Conservation (phyloP, 2,329 filamentous ascomycete species). For the Dothideomycetidae sp. region DNA sequence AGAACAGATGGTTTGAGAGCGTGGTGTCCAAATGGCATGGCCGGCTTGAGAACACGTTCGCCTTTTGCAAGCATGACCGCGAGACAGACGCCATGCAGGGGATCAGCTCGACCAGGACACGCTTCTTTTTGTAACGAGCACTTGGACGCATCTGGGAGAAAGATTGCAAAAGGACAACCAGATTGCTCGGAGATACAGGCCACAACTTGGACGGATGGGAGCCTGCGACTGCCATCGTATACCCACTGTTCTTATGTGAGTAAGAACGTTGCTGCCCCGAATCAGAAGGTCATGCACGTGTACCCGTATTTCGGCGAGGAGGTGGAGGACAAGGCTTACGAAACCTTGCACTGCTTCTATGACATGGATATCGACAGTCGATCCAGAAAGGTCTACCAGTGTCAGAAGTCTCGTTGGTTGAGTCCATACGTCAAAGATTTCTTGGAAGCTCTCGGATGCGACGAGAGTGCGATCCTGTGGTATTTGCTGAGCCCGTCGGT, state of each 20-base stretch:
- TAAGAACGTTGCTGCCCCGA: constrained; percentile 28
- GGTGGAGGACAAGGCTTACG: constrained; percentile 18
- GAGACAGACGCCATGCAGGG: neutral
- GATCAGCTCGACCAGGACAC: neutral
- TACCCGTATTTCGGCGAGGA: constrained; percentile 28
- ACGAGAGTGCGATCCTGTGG: constrained; percentile 25
- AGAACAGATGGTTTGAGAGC: neutral
- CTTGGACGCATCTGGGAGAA: neutral
- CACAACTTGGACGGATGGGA: constrained; percentile 4
- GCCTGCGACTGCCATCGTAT: constrained; percentile 22
- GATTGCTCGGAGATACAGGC: neutral
- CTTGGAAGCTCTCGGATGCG: constrained; percentile 22
- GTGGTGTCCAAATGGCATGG: neutral
- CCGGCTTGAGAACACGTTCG: neutral
- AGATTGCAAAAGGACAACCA: neutral
- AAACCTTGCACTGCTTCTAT: constrained; percentile 20
- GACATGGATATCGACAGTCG: constrained; percentile 19
- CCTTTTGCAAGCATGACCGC: neutral
- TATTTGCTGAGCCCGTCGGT: constrained; percentile 24
- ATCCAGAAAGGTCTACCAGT: constrained; percentile 20
- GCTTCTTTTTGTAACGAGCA: neutral
- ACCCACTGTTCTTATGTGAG: constrained; percentile 29
- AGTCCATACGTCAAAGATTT: constrained; percentile 23
- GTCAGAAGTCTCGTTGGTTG: constrained; percentile 25
- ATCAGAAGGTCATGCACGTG: constrained; percentile 27